phyloP scores from a whole-genome alignment of 306 rosid genomes.

The Vigna reflexopilosa region DNA sequence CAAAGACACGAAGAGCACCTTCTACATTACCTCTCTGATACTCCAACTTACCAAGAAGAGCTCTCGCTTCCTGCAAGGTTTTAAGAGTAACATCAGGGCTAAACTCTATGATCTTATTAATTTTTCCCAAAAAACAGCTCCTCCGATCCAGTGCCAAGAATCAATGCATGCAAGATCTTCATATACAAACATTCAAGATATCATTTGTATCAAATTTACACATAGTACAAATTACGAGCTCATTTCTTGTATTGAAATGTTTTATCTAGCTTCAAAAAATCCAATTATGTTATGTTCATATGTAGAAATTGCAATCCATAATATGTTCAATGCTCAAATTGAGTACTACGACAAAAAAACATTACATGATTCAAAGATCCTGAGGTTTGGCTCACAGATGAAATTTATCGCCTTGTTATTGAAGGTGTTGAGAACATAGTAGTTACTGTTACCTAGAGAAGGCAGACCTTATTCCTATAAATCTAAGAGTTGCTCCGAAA shows the following conservation, averaged over 20 bases:
- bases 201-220: constrained; percentile 20
- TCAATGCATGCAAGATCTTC: constrained; percentile 18
- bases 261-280: constrained; percentile 7
- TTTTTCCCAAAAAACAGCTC: constrained; percentile 10
- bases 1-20: constrained; percentile 93
- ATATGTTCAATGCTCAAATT: neutral
- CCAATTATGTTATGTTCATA: neutral
- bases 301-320: neutral
- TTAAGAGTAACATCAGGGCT: constrained; percentile 31
- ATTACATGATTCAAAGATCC: neutral
- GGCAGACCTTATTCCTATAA: neutral
- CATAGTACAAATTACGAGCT: neutral
- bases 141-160: constrained; percentile 7
- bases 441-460: constrained; percentile 3
- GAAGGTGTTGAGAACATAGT: constrained; percentile 3
- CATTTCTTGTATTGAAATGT: constrained; percentile 26
- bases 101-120: constrained; percentile 5
- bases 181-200: neutral
- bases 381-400: neutral
- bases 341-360: neutral
- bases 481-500: neutral
- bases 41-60: constrained; percentile 97
- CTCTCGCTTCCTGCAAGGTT: constrained; percentile 90
- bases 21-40: constrained; percentile 97
- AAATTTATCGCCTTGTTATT: constrained; percentile 6